phyloP scores from a whole-genome alignment of 2,329 filamentous ascomycete genomes.

The Aspergillus piperis region DNA sequence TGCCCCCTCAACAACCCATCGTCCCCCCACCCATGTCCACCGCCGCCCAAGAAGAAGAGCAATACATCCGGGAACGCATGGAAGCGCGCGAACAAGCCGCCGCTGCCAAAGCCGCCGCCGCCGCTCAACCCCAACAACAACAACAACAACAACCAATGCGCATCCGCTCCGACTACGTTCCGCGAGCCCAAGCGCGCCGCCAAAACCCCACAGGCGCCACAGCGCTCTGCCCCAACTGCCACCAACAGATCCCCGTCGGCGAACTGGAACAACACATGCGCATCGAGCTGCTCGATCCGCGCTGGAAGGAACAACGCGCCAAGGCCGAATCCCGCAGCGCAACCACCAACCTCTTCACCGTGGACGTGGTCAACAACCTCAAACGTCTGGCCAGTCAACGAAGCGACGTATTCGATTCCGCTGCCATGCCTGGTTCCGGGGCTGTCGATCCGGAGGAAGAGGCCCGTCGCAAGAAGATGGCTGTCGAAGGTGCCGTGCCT shows the following conservation, averaged over 20 bases:
- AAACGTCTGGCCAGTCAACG: slow-evolving; percentile 92
- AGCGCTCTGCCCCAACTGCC: slow-evolving; percentile 88
- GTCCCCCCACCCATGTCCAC: slow-evolving; percentile 20
- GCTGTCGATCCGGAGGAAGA: slow-evolving; percentile 72
- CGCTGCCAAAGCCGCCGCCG: slow-evolving; percentile 73
- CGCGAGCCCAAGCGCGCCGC: slow-evolving; percentile 72
- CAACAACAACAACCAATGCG: slow-evolving; percentile 65
- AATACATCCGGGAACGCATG: slow-evolving; percentile 61
- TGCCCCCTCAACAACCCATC: slow-evolving; percentile 32
- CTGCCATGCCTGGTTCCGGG: slow-evolving; percentile 33
- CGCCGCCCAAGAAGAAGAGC: slow-evolving; percentile 57
- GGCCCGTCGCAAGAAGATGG: slow-evolving; percentile 73
- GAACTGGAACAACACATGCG: slow-evolving; percentile 92
- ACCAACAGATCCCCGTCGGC: slow-evolving; percentile 80
- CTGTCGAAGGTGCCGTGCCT: slow-evolving; percentile 39
- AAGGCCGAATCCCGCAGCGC: slow-evolving; percentile 82
- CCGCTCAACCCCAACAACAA: not conserved
- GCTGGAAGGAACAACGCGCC: slow-evolving; percentile 93
- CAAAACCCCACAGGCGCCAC: slow-evolving; percentile 64
- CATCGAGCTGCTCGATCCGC: slow-evolving; percentile 89
- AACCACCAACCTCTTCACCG: slow-evolving; percentile 81
- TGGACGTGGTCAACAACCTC: slow-evolving; percentile 88
- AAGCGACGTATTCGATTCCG: slow-evolving; percentile 77
- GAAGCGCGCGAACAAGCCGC: slow-evolving; percentile 64
- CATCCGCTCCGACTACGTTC: slow-evolving; percentile 91